Evolutionary conservation across 1,284 basidiomycete species (phyloP).

Genomic region (Ceratobasidium sp.): DNA sequence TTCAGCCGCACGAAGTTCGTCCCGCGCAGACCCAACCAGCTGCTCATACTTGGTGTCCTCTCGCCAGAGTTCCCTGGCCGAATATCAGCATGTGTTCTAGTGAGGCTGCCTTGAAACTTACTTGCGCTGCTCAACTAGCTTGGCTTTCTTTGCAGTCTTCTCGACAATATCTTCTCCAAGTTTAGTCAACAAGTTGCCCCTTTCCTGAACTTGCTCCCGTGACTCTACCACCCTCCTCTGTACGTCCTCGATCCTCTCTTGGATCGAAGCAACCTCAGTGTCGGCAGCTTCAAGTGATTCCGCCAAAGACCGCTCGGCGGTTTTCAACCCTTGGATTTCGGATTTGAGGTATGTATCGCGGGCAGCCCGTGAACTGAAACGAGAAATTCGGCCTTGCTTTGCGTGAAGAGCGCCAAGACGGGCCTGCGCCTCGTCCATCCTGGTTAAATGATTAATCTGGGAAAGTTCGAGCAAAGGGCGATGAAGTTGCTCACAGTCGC

Average conservation of each 20-base stretch:
- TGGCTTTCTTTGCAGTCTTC: constrained; percentile 79
- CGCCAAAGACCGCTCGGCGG: constrained; percentile 62
- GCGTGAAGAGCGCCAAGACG: constrained; percentile 80
- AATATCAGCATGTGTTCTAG: background rate
- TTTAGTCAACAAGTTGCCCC: constrained; percentile 75
- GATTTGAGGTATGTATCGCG: constrained; percentile 81
- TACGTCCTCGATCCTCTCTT: constrained; percentile 67
- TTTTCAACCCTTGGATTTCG: constrained; percentile 78
- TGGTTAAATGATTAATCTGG: constrained; percentile 47
- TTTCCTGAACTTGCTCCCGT: constrained; percentile 80
- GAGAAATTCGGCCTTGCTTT: constrained; percentile 88
- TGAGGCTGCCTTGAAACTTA: constrained; percentile 55
- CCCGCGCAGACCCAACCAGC: constrained; percentile 78
- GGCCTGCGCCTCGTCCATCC: constrained; percentile 79
- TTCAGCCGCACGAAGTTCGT: constrained; percentile 85
- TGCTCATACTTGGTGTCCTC: constrained; percentile 91
- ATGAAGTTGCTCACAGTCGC: constrained; percentile 58
- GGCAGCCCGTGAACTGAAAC: constrained; percentile 85
- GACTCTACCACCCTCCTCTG: constrained; percentile 73
- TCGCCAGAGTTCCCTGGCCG: constrained; percentile 83
- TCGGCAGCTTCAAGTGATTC: constrained; percentile 65
- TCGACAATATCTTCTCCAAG: constrained; percentile 74
- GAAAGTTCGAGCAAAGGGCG: background rate
- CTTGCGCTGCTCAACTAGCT: constrained; percentile 85
- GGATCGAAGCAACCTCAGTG: constrained; percentile 64